A percentile compares a stretch with the other conserved stretches of the same genome.
These are phyloP conservation scores for Hygrocybe coccinea DNA, from an alignment of 768 basidiomycete genomes.

Conservation along the genomic window DNA sequence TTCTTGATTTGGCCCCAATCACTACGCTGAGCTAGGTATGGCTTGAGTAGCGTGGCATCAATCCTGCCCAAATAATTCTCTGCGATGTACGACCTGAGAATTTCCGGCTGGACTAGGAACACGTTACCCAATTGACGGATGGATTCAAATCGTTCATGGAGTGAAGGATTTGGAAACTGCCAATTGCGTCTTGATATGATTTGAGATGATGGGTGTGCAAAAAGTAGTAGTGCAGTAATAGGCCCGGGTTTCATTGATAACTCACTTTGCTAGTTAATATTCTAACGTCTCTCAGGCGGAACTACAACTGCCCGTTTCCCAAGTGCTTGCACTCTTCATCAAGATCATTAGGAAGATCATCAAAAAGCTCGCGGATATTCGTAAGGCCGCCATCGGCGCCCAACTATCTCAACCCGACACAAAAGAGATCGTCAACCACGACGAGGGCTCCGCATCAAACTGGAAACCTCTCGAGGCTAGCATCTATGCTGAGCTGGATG, in stretches of 20 bases:
- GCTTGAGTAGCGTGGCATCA: conserved; percentile 78
- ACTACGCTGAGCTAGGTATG: conserved; percentile 84
- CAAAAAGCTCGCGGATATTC: too few species aligned
- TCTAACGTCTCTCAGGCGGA: too few species aligned
- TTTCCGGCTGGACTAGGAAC: conserved; percentile 94
- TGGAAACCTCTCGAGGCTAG: too few species aligned
- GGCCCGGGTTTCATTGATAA: background rate
- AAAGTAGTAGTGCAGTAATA: background rate
- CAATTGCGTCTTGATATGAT: conserved; percentile 87
- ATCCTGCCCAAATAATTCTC: conserved; percentile 92
- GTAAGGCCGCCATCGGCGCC: too few species aligned
- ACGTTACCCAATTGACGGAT: conserved; percentile 95
- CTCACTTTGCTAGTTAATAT: conserved; percentile 93
- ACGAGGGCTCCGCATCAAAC: too few species aligned
- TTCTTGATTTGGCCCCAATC: conserved; percentile 89
- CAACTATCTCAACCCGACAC: too few species aligned
- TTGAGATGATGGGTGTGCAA: conserved; percentile 66
- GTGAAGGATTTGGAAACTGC: conserved; percentile 70
- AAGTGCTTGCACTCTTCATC: too few species aligned
- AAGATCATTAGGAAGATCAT: too few species aligned
- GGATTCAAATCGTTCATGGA: conserved; percentile 96
- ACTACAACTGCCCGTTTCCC: too few species aligned
- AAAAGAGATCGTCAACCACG: too few species aligned
- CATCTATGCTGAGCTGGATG: too few species aligned
- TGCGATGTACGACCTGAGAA: conserved; percentile 90